Evolutionary conservation across 352 stramenopile genomes (phyloP).

Genomic region (Saprolegnia parasitica): DNA sequence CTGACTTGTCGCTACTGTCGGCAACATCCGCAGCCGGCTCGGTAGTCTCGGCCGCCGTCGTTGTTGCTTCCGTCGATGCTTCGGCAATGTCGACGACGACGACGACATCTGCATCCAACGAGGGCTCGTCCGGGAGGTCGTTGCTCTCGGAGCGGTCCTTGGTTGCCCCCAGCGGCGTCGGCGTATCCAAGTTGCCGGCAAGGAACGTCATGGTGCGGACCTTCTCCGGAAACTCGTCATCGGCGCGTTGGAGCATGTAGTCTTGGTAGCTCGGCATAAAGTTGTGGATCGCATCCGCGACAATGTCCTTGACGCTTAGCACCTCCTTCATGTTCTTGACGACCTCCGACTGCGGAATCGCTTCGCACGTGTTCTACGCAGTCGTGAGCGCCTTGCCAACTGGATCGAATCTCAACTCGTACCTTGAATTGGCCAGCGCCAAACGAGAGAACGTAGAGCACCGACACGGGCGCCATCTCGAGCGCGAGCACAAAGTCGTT

Average conservation of each 20-base stretch:
- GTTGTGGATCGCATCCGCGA: slow-evolving; percentile 82
- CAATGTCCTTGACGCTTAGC: slow-evolving; percentile 68
- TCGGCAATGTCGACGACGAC: not conserved
- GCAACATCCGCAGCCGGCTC: not conserved
- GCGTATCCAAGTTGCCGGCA: slow-evolving; percentile 5
- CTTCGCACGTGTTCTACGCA: slow-evolving; percentile 10
- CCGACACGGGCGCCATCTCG: slow-evolving; percentile 84
- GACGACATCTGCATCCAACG: not conserved
- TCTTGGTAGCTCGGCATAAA: slow-evolving; percentile 84
- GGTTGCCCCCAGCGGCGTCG: slow-evolving; percentile 2
- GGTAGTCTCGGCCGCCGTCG: not conserved
- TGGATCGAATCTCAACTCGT: not conserved
- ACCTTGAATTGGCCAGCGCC: slow-evolving; percentile 78
- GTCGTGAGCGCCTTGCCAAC: not conserved
- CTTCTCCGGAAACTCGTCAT: slow-evolving; percentile 31
- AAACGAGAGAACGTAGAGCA: slow-evolving; percentile 76
- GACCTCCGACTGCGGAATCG: slow-evolving; percentile 39
- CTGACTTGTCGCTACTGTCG: not conserved
- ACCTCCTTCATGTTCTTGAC: slow-evolving; percentile 88
- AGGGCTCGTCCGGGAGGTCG: not conserved
- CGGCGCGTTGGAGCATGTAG: slow-evolving; percentile 76
- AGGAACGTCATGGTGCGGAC: not conserved
- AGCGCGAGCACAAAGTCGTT: slow-evolving; percentile 89
- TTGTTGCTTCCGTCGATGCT: not conserved
- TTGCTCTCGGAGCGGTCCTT: not conserved